Evolutionary conservation across 352 stramenopile genomes (phyloP), one percentile per base, ranked within the genome.

Genomic region (Globisporangium cystogenes): DNA sequence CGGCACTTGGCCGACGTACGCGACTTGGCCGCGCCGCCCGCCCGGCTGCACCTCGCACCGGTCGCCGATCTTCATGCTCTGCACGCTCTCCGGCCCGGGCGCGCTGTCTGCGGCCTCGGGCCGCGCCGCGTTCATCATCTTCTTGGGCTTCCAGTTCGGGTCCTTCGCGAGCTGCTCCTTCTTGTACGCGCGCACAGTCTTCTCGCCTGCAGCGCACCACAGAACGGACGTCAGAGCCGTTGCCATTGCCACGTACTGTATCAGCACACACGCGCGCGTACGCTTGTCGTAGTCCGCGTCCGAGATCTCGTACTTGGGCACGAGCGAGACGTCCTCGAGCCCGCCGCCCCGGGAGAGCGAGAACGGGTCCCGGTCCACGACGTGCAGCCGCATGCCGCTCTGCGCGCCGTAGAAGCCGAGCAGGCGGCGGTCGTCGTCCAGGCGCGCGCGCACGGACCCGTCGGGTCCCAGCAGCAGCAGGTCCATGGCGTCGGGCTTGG

Each of bases 221-320:
- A 16, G 16, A n/a, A n/a, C n/a, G n/a, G n/a, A n/a, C n/a, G n/a
- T n/a, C n/a, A n/a, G n/a, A n/a, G n/a, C n/a, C n/a, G n/a, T n/a
- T n/a, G n/a, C n/a, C n/a, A n/a, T n/a, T n/a, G n/a, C n/a, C n/a
- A 20, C n/a, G 26, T 16, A 20, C 7, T 40, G n/a, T 0, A 48
- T n/a, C 31, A 29, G 18, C 23, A 44, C 31, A 23, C 18, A 21
- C 12, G 24, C 16, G 33, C n/a, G 42, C 72, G 48, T 79, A 94
- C 96, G 87, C 54, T 98, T 98, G 70, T 99, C 78, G 74, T 99
- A 99, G 59, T 99, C 96, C 41, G 98, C 96, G 46, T 99, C 97
- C 0, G 77, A 95, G 75, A 99, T 99, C 60, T 88, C 68, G 71
- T 99, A 99, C 76, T 99, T 99, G 56, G 98, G 62, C 23, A 99